A percentile compares a stretch with the other conserved stretches of the same genome.
phyloP scores from a whole-genome alignment of 2,329 filamentous ascomycete genomes.

The Cladosporium austrohemisphaericum region DNA sequence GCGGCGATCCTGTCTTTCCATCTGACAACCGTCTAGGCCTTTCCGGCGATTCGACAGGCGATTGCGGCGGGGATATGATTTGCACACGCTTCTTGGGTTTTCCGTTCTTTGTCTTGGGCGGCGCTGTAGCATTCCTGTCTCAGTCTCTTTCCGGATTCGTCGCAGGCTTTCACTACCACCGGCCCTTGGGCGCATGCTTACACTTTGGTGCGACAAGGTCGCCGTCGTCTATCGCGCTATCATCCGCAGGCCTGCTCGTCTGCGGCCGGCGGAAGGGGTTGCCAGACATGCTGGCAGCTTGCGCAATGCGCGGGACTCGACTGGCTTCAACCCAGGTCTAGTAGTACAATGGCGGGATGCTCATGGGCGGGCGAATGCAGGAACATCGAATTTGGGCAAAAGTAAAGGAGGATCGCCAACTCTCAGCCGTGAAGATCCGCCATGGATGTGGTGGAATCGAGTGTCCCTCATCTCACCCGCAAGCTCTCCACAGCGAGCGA shows the following conservation, averaged over 20 bases:
- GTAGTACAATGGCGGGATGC: neutral
- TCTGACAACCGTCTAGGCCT: constrained; percentile 12
- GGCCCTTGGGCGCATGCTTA: constrained; percentile 23
- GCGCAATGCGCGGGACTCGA: neutral
- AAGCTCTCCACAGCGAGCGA: too few relatives aligned
- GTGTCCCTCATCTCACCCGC: neutral
- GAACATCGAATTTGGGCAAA: constrained; percentile 4
- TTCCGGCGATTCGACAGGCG: constrained; percentile 16
- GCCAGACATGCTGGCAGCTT: constrained; percentile 25
- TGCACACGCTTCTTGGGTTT: constrained; percentile 8
- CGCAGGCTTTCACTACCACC: constrained; percentile 17
- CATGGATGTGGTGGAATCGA: neutral
- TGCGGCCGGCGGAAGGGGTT: constrained; percentile 31
- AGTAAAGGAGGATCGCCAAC: constrained; percentile 8
- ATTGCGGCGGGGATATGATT: constrained; percentile 17
- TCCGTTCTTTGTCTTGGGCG: constrained; percentile 19
- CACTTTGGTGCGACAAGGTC: constrained; percentile 19
- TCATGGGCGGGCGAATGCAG: neutral
- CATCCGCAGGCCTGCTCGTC: constrained; percentile 20
- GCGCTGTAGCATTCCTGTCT: constrained; percentile 22
- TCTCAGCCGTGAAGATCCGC: constrained; percentile 13
- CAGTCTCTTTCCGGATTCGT: constrained; percentile 21
- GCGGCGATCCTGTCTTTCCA: constrained; percentile 7
- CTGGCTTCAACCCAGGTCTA: neutral
- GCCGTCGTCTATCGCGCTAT: constrained; percentile 17